phyloP scores from a whole-genome alignment of 345 rosid species.

The Citropsis articulata region DNA sequence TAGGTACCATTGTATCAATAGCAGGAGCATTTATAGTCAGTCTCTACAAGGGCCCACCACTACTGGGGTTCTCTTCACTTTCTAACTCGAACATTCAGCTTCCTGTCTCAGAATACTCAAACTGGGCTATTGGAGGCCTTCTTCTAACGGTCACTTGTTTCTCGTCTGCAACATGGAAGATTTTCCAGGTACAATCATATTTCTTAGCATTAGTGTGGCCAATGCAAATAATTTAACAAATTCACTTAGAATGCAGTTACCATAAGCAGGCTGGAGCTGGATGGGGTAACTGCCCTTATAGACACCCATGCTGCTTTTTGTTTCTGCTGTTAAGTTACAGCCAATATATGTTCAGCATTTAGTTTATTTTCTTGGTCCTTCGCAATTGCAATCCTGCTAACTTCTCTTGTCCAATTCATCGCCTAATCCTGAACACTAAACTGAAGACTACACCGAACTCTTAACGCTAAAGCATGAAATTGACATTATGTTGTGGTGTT shows the following conservation, averaged over 20 bases:
- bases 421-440: neutral
- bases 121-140: conserved; percentile 39
- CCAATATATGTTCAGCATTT: neutral
- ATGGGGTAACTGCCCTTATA: neutral
- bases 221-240: neutral
- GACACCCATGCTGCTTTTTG: neutral
- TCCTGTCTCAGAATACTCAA: conserved; percentile 22
- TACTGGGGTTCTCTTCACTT: conserved; percentile 5
- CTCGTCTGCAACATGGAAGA: conserved; percentile 16
- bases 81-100: neutral
- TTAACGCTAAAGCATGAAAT: neutral
- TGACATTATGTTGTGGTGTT: neutral
- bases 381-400: neutral
- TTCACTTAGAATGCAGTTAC: neutral
- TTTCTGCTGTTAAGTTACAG: neutral
- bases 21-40: conserved; percentile 37
- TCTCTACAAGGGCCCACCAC: conserved; percentile 42
- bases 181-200: conserved; percentile 5
- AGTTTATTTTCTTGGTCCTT: neutral
- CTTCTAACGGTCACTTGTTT: conserved; percentile 11
- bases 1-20: conserved; percentile 41
- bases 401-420: neutral
- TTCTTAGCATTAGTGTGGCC: neutral
- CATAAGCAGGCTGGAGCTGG: neutral
- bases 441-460: neutral